These are phyloP conservation scores for Kazachstania viticola DNA, from an alignment of 805 yeast genomes.

Conservation along the genomic window DNA sequence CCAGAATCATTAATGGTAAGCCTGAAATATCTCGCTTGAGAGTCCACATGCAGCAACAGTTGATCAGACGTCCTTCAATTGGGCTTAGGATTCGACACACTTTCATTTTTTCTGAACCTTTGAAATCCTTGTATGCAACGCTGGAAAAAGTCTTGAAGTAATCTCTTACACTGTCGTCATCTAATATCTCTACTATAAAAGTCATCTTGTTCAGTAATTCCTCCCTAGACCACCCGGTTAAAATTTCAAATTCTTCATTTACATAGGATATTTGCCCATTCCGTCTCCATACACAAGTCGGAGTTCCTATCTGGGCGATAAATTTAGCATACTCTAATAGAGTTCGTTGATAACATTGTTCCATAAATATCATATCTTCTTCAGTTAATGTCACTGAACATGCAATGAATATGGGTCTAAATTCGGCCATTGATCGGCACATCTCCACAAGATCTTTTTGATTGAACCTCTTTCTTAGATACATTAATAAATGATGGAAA, in stretches of 20 bases:
- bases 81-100: conserved; percentile 71
- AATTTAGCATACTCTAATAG: conserved; percentile 79
- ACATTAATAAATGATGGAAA: conserved; percentile 68
- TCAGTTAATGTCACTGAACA: conserved; percentile 81
- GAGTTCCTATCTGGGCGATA: conserved; percentile 79
- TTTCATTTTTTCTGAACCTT: conserved; percentile 82
- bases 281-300: conserved; percentile 90
- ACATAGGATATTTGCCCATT: conserved; percentile 93
- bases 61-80: conserved; percentile 35
- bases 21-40: conserved; percentile 91
- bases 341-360: conserved; percentile 90
- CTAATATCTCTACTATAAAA: conserved; percentile 72
- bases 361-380: conserved; percentile 89
- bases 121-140: conserved; percentile 82
- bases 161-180: conserved; percentile 75
- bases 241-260: conserved; percentile 82
- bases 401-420: conserved; percentile 87
- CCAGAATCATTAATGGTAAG: conserved; percentile 92
- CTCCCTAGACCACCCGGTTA: conserved; percentile 82
- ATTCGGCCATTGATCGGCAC: conserved; percentile 82
- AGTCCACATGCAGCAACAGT: conserved; percentile 86
- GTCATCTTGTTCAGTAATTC: conserved; percentile 56
- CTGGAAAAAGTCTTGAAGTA: conserved; percentile 78
- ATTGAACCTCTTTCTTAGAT: conserved; percentile 60
- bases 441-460: conserved; percentile 61